phyloP scores from a whole-genome alignment of 371 early-diverging fungal genomes.

The Mucor piriformis region DNA sequence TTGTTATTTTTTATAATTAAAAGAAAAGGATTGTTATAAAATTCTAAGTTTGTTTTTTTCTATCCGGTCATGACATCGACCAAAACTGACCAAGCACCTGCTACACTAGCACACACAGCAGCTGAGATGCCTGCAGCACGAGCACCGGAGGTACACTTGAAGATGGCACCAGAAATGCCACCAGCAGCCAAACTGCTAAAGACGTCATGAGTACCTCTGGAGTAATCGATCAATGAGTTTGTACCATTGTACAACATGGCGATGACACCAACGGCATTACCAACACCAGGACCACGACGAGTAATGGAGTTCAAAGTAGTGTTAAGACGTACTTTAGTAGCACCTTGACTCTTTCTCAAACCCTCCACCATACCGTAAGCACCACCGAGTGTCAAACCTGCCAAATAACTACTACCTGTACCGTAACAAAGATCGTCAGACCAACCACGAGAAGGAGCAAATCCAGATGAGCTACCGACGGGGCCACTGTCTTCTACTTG shows the following conservation, averaged over 20 bases:
- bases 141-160: slow-evolving; percentile 72
- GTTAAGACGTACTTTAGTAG: slow-evolving; percentile 75
- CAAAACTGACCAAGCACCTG: slow-evolving; percentile 53
- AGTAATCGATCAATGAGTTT: slow-evolving; percentile 67
- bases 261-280: slow-evolving; percentile 82
- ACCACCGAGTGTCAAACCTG: slow-evolving; percentile 80
- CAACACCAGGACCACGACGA: slow-evolving; percentile 85
- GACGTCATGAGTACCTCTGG: slow-evolving; percentile 68
- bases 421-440: slow-evolving; percentile 89
- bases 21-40: no score
- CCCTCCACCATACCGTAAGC: slow-evolving; percentile 84
- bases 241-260: slow-evolving; percentile 83
- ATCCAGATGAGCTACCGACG: slow-evolving; percentile 31
- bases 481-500: slow-evolving; percentile 52
- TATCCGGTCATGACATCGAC: slow-evolving; percentile 19
- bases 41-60: not conserved
- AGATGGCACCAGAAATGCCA: slow-evolving; percentile 77
- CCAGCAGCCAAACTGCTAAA: slow-evolving; percentile 76
- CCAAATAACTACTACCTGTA: slow-evolving; percentile 79
- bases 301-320: slow-evolving; percentile 84
- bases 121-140: slow-evolving; percentile 59
- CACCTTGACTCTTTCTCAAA: slow-evolving; percentile 60
- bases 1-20: not conserved
- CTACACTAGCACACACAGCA: slow-evolving; percentile 61
- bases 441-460: slow-evolving; percentile 79